Percentiles rank a stretch among this genome's conserved stretches.
Evolutionary conservation across 1,139 yeast genomes (phyloP).

Genomic region (Scheffersomyces cryptocercus): DNA sequence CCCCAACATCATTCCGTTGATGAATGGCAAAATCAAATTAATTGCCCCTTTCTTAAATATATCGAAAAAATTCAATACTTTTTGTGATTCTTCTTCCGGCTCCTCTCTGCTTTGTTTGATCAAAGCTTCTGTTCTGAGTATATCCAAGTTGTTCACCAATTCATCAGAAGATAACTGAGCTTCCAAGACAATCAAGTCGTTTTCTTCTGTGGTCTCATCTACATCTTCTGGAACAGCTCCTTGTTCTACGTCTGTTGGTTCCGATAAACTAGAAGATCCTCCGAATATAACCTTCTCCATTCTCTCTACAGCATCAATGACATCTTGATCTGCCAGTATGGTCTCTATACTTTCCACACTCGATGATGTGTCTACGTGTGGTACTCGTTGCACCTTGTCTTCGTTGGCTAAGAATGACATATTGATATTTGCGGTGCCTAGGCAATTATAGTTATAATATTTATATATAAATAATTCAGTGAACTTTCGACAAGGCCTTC

Average conservation of each 20-base stretch:
- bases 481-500: too few relatives aligned
- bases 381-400: too few relatives aligned
- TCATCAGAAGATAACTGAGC: constrained; percentile 10
- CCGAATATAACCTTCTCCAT: too few relatives aligned
- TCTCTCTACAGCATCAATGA: too few relatives aligned
- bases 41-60: constrained; percentile 58
- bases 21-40: constrained; percentile 79
- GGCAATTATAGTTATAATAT: too few relatives aligned
- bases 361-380: too few relatives aligned
- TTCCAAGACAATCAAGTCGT: constrained; percentile 5
- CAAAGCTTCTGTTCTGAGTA: neutral
- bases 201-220: constrained; percentile 6
- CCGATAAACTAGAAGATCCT: too few relatives aligned
- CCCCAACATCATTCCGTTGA: constrained; percentile 95
- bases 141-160: constrained; percentile 3
- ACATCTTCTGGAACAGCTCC: constrained; percentile 4
- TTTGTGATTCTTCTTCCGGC: neutral
- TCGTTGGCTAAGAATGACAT: too few relatives aligned
- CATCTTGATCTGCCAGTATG: too few relatives aligned
- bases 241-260: neutral
- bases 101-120: neutral
- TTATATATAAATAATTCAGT: too few relatives aligned
- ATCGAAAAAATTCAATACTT: constrained; percentile 24
- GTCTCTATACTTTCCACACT: too few relatives aligned
- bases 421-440: too few relatives aligned